Percentiles rank a stretch among this genome's conserved stretches.
Conservation (phyloP, 78 protist genomes). For the Dictyostelium firmibasis region DNA sequence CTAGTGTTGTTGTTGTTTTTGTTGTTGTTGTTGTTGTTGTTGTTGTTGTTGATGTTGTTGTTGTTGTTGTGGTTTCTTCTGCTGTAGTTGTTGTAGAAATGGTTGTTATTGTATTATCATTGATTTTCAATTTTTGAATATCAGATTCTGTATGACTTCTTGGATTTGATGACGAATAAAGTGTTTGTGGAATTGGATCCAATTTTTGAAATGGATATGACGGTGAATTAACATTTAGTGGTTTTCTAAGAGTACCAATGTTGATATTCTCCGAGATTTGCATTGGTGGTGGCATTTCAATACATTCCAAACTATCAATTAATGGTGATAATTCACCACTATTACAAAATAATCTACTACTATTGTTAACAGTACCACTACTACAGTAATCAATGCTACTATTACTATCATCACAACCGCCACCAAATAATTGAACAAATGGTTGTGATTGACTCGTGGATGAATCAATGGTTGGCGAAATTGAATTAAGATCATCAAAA, state of each 20-base stretch:
- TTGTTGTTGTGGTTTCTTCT: not conserved
- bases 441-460: not conserved
- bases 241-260: not conserved
- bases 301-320: not conserved
- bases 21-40: not conserved
- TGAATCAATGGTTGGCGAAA: not conserved
- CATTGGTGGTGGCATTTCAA: conserved; percentile 12
- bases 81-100: not conserved
- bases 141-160: conserved; percentile 23
- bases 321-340: not conserved
- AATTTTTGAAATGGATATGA: not conserved
- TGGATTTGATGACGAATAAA: conserved; percentile 28
- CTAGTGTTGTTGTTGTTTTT: not conserved
- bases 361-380: not conserved
- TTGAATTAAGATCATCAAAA: not conserved
- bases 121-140: not conserved
- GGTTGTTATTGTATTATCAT: not conserved
- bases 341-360: not conserved
- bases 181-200: not conserved
- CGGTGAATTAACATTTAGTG: not conserved
- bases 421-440: not conserved
- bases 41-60: not conserved
- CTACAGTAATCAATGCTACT: not conserved
- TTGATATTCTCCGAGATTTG: not conserved
- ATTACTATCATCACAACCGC: not conserved